Evolutionary conservation across 495 filamentous ascomycete genomes (phyloP).

Genomic region (Aspergillus asperescens): DNA sequence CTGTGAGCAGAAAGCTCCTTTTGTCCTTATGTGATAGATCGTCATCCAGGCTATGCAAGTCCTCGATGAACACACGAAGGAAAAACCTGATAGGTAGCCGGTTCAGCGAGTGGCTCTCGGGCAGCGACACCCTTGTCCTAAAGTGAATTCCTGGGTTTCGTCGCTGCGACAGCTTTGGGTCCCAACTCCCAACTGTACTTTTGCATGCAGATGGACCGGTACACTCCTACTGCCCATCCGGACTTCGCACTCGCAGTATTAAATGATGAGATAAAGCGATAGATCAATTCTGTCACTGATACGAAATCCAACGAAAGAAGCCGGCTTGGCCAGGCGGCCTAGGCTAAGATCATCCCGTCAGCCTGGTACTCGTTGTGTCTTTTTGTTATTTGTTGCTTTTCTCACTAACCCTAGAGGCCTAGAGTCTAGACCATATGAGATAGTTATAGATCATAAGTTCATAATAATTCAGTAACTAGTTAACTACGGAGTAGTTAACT

Average conservation of each 20-base stretch:
- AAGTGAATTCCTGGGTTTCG: conserved; percentile 11
- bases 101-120: neutral
- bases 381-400: too few species aligned
- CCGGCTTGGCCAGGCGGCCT: too few species aligned
- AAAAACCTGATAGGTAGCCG: conserved; percentile 7
- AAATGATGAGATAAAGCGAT: conserved; percentile 1
- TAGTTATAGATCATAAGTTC: neutral
- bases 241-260: too few species aligned
- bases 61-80: conserved; percentile 1
- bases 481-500: too few species aligned
- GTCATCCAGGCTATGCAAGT: neutral
- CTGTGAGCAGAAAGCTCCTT: neutral
- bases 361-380: too few species aligned
- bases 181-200: conserved; percentile 11
- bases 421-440: too few species aligned
- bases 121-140: neutral
- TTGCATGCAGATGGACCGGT: conserved; percentile 4
- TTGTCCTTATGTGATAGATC: neutral
- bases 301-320: neutral
- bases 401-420: too few species aligned
- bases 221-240: too few species aligned
- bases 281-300: conserved; percentile 7
- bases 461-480: too few species aligned
- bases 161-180: conserved; percentile 1
- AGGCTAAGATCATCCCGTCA: too few species aligned